A percentile compares a stretch with the other conserved stretches of the same genome.
Conservation (phyloP, 1,139 yeast genomes). For the Zygosaccharomyces sapae region DNA sequence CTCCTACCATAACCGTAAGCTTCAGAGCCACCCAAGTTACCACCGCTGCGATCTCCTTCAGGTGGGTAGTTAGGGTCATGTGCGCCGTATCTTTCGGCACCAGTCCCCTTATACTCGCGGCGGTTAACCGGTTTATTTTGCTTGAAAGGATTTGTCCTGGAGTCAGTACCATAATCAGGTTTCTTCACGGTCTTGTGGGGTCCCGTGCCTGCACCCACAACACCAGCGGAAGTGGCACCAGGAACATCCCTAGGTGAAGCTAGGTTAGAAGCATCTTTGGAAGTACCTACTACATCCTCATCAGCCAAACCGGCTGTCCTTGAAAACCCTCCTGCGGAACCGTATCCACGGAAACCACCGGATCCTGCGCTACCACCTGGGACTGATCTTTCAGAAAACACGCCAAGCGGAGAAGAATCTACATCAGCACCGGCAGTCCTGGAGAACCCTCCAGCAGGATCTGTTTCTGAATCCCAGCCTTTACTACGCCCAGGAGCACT, state of each 20-base stretch:
- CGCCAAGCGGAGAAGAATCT: too few species aligned
- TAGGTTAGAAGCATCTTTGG: neutral
- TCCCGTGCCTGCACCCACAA: neutral
- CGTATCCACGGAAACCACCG: too few species aligned
- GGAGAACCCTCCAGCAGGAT: too few species aligned
- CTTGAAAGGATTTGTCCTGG: neutral
- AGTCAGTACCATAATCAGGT: neutral
- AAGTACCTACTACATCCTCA: neutral
- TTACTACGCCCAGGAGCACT: too few species aligned
- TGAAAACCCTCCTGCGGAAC: too few species aligned
- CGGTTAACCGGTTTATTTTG: neutral
- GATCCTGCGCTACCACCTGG: too few species aligned
- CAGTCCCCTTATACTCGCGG: neutral
- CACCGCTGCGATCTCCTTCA: constrained; percentile 1
- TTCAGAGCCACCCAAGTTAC: constrained; percentile 3
- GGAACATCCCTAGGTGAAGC: too few species aligned
- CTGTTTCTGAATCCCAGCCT: too few species aligned
- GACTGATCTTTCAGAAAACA: too few species aligned
- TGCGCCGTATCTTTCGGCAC: constrained; percentile 2
- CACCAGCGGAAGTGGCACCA: neutral
- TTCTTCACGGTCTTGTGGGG: too few species aligned
- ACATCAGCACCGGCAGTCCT: too few species aligned
- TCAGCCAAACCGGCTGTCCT: neutral
- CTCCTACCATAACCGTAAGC: constrained; percentile 5
- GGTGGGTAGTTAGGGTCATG: constrained; percentile 1